Percentiles rank a stretch among this genome's conserved stretches.
These are phyloP conservation scores for Fonsecaea pedrosoi DNA, from an alignment of 2,329 filamentous ascomycete species.

Conservation along the genomic window DNA sequence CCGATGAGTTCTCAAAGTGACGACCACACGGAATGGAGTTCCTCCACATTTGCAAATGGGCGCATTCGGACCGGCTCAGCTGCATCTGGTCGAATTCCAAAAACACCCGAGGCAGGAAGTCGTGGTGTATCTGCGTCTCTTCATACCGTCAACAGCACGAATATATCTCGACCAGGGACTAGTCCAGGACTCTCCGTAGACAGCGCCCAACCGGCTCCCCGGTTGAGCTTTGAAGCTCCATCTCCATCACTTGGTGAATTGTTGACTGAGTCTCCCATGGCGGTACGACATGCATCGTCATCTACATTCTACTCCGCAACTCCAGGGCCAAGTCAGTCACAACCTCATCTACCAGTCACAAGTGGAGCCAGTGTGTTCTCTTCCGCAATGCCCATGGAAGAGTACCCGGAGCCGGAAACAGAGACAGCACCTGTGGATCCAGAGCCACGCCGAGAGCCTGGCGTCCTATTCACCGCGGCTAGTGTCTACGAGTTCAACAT, in stretches of 20 bases:
- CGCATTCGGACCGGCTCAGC: constrained; percentile 65
- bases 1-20: constrained; percentile 60
- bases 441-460: constrained; percentile 54
- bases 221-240: constrained; percentile 54
- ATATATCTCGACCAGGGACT: constrained; percentile 35
- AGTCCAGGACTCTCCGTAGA: constrained; percentile 34
- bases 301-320: constrained; percentile 42
- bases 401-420: constrained; percentile 55
- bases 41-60: constrained; percentile 59
- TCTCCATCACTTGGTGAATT: constrained; percentile 45
- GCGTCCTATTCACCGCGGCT: constrained; percentile 86
- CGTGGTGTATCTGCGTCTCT: constrained; percentile 28
- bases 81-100: constrained; percentile 50
- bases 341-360: constrained; percentile 57
- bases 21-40: constrained; percentile 35
- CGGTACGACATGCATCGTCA: constrained; percentile 40
- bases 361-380: constrained; percentile 71
- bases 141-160: constrained; percentile 31
- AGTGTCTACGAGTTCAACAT: constrained; percentile 98
- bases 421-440: constrained; percentile 38
- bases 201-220: constrained; percentile 46
- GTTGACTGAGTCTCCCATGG: constrained; percentile 26
- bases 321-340: constrained; percentile 54
- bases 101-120: constrained; percentile 28
- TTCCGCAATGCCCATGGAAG: constrained; percentile 81